phyloP scores from a whole-genome alignment of 2,329 filamentous ascomycete genomes.

The Penicillium occitanis region DNA sequence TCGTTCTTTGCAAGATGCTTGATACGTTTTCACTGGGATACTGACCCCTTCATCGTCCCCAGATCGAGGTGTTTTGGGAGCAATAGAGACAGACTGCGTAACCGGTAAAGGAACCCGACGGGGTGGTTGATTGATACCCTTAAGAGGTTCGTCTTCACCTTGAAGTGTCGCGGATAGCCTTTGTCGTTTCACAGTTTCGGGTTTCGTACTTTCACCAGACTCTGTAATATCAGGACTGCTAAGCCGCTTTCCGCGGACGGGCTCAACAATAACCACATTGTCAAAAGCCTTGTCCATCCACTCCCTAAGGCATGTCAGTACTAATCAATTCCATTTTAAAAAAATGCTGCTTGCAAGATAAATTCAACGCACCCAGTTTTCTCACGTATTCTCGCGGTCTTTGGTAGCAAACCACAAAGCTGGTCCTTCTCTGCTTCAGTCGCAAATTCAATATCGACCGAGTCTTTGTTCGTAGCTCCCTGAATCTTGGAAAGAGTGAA shows the following conservation, averaged over 20 bases:
- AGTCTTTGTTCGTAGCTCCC: conserved; percentile 18
- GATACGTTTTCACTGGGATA: conserved; percentile 35
- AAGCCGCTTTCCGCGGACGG: conserved; percentile 23
- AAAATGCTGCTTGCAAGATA: not conserved
- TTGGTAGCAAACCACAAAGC: conserved; percentile 25
- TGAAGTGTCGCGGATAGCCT: conserved; percentile 36
- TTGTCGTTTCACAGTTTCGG: conserved; percentile 27
- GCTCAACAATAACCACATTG: conserved; percentile 21
- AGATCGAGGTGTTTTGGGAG: conserved; percentile 21
- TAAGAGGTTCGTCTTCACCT: conserved; percentile 24
- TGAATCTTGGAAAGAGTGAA: conserved; percentile 30
- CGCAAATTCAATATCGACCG: conserved; percentile 34
- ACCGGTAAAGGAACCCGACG: conserved; percentile 17
- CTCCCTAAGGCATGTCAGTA: conserved; percentile 28
- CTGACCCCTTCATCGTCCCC: conserved; percentile 22
- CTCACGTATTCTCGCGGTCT: conserved; percentile 20
- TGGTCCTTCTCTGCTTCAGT: conserved; percentile 25
- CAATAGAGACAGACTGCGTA: not conserved
- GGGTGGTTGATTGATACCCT: conserved; percentile 18
- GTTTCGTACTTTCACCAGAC: conserved; percentile 14
- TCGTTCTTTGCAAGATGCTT: conserved; percentile 14
- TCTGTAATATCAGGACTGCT: conserved; percentile 19
- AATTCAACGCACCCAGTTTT: conserved; percentile 31
- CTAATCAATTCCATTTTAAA: not conserved
- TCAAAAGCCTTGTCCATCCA: conserved; percentile 38